Base-by-base conservation (phyloP, 1,139 yeast species). In the Hyphopichia buzzinii region DNA sequence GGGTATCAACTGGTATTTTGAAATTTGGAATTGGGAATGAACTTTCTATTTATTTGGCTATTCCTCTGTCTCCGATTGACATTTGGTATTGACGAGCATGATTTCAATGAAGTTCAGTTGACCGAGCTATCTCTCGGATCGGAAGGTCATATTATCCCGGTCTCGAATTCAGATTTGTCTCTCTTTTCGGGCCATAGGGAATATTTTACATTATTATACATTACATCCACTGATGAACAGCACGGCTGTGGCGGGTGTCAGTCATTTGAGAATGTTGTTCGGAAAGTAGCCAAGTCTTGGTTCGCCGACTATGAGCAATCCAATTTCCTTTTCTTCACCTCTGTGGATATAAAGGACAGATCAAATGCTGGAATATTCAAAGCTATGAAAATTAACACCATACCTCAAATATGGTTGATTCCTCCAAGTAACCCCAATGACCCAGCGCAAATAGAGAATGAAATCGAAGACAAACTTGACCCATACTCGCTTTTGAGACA, bases 381-480 rank as follows among this genome's bases (percentile, higher is more conserved):
- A 19, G 55, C 58, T 16, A 48, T 81, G 35, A 55, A 62, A 3
- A 50, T 83, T 37, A 56, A 55, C 4, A 60, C 77, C 3, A 75
- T 82, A 3, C 92, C 94, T 1, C 81, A 78, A 42, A 46, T 81
- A 8, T 78, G 88, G 78, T 61, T 83, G 3, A 69, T 77, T 39
- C 87, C 87, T 2, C 85, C 85, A 3, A 58, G 61, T 31, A 39
- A 24, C n/a, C 4, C 15, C 11, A 17, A 22, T 12, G 32, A 30
- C 24, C 23, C 23, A 12, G 8, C 22, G 8, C 33, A 38, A 15
- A 24, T 26, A 14, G 47, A 37, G 12, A 38, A 45, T 3, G 53
- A 52, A 6, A 45, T 47, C 12, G 54, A 53, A 16, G 46, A 37
- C 2, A 32, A 43, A 8, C 46, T 40, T 28, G 62, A 60, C 14